These are phyloP conservation scores for Spiromastix sp. DNA, from an alignment of 2,329 filamentous ascomycete species.

Conservation along the genomic window DNA sequence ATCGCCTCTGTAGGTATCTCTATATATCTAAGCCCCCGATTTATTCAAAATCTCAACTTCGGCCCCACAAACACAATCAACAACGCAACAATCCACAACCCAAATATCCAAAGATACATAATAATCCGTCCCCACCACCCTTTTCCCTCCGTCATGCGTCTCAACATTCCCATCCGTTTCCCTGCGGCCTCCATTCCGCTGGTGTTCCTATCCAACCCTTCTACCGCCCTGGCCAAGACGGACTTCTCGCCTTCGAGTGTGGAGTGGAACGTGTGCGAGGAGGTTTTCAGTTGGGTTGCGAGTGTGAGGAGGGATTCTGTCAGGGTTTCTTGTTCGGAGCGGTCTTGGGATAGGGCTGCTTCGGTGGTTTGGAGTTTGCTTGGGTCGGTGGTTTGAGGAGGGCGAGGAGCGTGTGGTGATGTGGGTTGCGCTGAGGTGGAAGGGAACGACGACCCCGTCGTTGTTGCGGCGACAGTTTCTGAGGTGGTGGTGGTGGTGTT, in stretches of 20 bases:
- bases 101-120: constrained; percentile 75
- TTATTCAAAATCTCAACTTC: constrained; percentile 78
- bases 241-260: constrained; percentile 66
- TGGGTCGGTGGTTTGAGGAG: constrained; percentile 10
- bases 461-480: constrained; percentile 8
- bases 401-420: constrained; percentile 44
- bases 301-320: constrained; percentile 73
- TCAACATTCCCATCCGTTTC: constrained; percentile 64
- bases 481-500: constrained; percentile 8
- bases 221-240: constrained; percentile 58
- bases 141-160: constrained; percentile 74
- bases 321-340: constrained; percentile 70
- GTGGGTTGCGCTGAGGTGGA: constrained; percentile 36
- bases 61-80: constrained; percentile 77
- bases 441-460: constrained; percentile 34
- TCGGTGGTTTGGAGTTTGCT: constrained; percentile 44
- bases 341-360: constrained; percentile 63
- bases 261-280: constrained; percentile 59
- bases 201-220: constrained; percentile 68
- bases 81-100: constrained; percentile 66
- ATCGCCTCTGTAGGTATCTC: too few relatives aligned
- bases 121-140: constrained; percentile 79
- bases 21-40: too few relatives aligned
- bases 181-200: constrained; percentile 66
- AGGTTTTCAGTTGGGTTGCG: constrained; percentile 65